A percentile compares a stretch with the other conserved stretches of the same genome.
Conservation (phyloP, 1,284 basidiomycete genomes). For the Puccinia novopanici region DNA sequence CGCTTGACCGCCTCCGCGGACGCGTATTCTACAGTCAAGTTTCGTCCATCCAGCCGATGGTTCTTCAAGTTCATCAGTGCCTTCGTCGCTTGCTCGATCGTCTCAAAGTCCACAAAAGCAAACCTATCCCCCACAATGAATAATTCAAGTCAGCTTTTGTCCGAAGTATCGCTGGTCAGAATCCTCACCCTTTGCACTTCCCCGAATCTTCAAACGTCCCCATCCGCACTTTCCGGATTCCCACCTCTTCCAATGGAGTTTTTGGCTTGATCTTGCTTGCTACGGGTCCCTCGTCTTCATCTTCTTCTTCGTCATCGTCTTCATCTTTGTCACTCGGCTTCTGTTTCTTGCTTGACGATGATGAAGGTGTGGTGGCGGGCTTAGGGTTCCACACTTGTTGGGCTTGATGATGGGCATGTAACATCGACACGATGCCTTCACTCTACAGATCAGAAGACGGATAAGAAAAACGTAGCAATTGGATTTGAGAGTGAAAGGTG, state of each 20-base stretch:
- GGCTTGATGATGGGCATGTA: constrained; percentile 53
- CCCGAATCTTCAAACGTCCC: constrained; percentile 94
- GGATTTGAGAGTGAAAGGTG: background rate
- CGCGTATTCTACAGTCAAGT: constrained; percentile 81
- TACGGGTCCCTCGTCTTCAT: background rate
- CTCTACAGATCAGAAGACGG: constrained; percentile 38
- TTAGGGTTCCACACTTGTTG: constrained; percentile 21
- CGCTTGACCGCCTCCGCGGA: constrained; percentile 38
- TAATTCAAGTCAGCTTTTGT: background rate
- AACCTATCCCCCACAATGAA: constrained; percentile 66
- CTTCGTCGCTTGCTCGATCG: constrained; percentile 74
- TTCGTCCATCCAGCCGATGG: constrained; percentile 77
- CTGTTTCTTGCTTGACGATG: background rate
- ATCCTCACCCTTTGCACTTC: constrained; percentile 83
- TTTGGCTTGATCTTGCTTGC: background rate
- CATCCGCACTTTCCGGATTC: constrained; percentile 85
- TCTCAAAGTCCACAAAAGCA: constrained; percentile 90
- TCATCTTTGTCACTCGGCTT: too few species aligned
- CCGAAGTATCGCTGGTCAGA: background rate
- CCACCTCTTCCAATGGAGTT: too few species aligned
- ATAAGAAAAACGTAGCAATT: background rate
- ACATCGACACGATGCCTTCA: constrained; percentile 54
- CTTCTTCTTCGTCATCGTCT: background rate
- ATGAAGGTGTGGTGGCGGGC: background rate
- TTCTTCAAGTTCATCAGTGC: constrained; percentile 82